These are phyloP conservation scores for Symbiodinium pilosum DNA, from an alignment of 73 alveolate genomes.

Conservation along the genomic window DNA sequence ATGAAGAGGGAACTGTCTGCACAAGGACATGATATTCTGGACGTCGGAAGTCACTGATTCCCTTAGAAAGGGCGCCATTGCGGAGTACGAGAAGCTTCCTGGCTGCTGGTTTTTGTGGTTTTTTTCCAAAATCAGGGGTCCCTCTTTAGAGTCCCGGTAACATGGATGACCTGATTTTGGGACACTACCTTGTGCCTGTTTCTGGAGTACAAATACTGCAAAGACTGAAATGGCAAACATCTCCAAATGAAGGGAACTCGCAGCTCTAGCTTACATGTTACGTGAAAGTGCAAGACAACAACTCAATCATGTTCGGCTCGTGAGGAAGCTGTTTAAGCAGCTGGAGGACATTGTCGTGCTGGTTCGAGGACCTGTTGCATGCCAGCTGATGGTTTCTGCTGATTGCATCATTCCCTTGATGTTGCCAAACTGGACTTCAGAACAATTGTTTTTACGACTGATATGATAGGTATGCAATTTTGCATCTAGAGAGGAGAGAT, in stretches of 20 bases:
- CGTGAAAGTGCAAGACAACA: too few species aligned
- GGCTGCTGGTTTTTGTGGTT: too few species aligned
- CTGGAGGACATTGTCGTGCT: constrained; percentile 81
- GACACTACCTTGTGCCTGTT: too few species aligned
- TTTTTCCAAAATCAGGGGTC: too few species aligned
- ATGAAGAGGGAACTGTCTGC: too few species aligned
- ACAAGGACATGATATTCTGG: constrained; percentile 97
- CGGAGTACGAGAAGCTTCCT: constrained; percentile 73
- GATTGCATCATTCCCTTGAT: not conserved
- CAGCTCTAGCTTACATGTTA: too few species aligned
- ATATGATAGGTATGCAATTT: too few species aligned
- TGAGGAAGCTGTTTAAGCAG: constrained; percentile 92
- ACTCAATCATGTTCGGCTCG: not conserved
- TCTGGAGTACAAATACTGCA: too few species aligned
- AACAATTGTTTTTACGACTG: not conserved
- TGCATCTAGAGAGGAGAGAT: constrained; percentile 98
- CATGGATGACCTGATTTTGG: too few species aligned
- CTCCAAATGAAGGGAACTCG: too few species aligned
- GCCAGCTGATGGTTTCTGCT: not conserved
- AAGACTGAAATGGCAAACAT: too few species aligned
- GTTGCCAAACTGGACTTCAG: not conserved
- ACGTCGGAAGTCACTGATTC: constrained; percentile 98
- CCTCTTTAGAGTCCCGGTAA: too few species aligned
- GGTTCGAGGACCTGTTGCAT: constrained; percentile 89
- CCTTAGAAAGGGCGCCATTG: constrained; percentile 96